Evolutionary conservation across 495 filamentous ascomycete genomes (phyloP), one percentile per base, ranked within the genome.

Genomic region (Penicillium bialowiezense): DNA sequence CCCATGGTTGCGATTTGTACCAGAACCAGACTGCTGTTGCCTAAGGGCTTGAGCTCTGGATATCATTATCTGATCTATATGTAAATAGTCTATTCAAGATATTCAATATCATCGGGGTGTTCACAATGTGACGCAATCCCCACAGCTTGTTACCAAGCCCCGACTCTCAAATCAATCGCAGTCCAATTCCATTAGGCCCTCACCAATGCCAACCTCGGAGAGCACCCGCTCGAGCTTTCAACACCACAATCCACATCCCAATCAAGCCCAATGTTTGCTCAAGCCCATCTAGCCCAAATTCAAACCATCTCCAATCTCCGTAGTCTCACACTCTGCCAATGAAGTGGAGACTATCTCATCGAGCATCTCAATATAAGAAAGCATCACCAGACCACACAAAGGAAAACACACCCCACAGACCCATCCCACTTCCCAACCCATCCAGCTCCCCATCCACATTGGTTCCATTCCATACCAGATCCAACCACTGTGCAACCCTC

Each of bases 1-100:
- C 77, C 17, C 78, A 82, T 62, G 71, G 75, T 26, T 82, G 78
- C 44, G 78, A 82, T 60, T 53, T 79, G 2, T 66, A 77, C 45
- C 69, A 72, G 13, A 56, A 80, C 51, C 78, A 82, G 64, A 73
- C 55, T 19, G 70, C 63, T 6, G 42, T 79, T n/a, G 32, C 41
- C 37, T 47, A 12, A 41, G n/a, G n/a, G 24, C 44, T 41, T 54
- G 19, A 9, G 28, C 20, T 50, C 32, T 34, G 3, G 15, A 14
- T 28, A 23, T 17, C 18, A 10, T 15, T 6, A 12, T 33, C 4
- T 21, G 2, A 18, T 13, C 13, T 18, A 8, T 14, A 2, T 36
- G 26, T 43, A 28, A 5, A 43, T 1, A 17, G 9, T 28, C 20
- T 34, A 12, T 15, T 40, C 3, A 32, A 10, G 12, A 32, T 32